Conservation (phyloP, 2,329 filamentous ascomycete genomes). For the Dothideomycetes sp. region DNA sequence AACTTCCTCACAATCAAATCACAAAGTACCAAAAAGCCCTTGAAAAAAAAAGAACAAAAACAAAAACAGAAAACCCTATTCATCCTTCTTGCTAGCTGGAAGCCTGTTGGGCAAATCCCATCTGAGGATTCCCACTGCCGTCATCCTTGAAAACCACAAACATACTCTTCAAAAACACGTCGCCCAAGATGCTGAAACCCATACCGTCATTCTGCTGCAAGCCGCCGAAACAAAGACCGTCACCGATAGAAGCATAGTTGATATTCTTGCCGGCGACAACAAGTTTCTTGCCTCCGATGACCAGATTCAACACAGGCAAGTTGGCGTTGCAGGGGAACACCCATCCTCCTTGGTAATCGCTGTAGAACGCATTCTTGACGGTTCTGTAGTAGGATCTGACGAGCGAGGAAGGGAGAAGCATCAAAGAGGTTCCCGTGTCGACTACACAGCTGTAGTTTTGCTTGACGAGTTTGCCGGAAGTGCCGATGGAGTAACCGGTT, state of each 20-base stretch:
- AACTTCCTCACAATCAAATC: too few species aligned
- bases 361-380: constrained; percentile 30
- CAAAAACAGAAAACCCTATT: too few species aligned
- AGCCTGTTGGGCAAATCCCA: too few species aligned
- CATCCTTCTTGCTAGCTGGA: too few species aligned
- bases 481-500: constrained; percentile 48
- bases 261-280: constrained; percentile 27
- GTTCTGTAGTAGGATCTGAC: constrained; percentile 30
- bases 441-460: constrained; percentile 47
- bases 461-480: constrained; percentile 27
- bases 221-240: constrained; percentile 54
- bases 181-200: constrained; percentile 58
- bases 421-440: constrained; percentile 63
- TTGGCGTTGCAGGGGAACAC: constrained; percentile 31
- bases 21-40: too few species aligned
- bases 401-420: constrained; percentile 43
- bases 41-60: too few species aligned
- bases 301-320: constrained; percentile 36
- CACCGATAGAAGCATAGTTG: constrained; percentile 42
- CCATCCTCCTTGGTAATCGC: constrained; percentile 31
- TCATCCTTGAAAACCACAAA: constrained; percentile 69
- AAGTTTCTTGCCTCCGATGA: constrained; percentile 39
- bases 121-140: too few species aligned
- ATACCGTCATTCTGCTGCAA: constrained; percentile 49
- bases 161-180: constrained; percentile 66